These are phyloP conservation scores for Ophiocordyceps sinensis DNA, from an alignment of 2,329 filamentous ascomycete genomes.

Conservation along the genomic window DNA sequence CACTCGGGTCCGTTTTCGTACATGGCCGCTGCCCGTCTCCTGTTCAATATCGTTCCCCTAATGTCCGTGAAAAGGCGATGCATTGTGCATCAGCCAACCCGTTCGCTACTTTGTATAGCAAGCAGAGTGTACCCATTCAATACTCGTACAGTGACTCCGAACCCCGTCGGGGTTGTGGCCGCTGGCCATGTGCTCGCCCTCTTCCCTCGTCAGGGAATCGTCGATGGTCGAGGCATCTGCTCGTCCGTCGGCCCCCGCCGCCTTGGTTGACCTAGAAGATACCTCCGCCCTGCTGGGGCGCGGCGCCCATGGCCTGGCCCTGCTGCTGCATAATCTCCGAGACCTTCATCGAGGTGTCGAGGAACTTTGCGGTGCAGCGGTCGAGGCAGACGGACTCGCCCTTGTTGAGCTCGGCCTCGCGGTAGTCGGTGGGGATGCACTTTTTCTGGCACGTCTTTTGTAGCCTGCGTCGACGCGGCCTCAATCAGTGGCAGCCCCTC, in stretches of 20 bases:
- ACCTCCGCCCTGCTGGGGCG: slow-evolving; percentile 16
- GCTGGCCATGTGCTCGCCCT: not conserved
- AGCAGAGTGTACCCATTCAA: slow-evolving; percentile 2
- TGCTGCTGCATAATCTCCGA: slow-evolving; percentile 92
- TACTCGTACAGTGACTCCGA: slow-evolving; percentile 8
- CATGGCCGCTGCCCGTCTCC: not conserved
- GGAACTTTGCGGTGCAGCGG: slow-evolving; percentile 95
- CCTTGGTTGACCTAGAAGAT: slow-evolving; percentile 9
- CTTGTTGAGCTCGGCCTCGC: slow-evolving; percentile 94
- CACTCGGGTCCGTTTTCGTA: not conserved
- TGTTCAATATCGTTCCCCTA: too few species aligned
- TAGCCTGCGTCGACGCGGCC: slow-evolving; percentile 38
- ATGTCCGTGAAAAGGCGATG: too few species aligned
- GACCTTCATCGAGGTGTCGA: slow-evolving; percentile 96
- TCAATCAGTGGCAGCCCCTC: not conserved
- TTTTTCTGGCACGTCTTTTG: slow-evolving; percentile 84
- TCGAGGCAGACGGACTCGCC: slow-evolving; percentile 97
- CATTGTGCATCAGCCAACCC: not conserved
- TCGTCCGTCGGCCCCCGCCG: too few species aligned
- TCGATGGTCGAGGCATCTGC: not conserved
- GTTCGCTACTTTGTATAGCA: not conserved
- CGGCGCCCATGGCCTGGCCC: slow-evolving; percentile 49
- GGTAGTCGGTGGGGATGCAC: slow-evolving; percentile 85
- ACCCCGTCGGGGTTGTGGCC: not conserved
- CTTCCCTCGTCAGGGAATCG: not conserved